phyloP scores from a whole-genome alignment of 306 rosid species.

The Cucumis melo region DNA sequence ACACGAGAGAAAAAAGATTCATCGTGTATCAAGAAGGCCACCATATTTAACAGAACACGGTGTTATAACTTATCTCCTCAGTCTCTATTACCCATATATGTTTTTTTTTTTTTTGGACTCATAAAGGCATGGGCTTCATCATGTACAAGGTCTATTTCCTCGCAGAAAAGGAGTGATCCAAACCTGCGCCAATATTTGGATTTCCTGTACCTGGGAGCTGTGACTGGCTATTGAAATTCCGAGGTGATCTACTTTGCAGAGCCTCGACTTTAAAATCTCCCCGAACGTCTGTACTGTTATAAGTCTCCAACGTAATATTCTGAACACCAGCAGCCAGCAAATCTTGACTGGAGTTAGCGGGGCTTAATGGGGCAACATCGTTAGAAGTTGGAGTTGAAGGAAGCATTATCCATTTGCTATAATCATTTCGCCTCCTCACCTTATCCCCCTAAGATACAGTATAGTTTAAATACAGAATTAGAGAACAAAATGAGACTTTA shows the following conservation, averaged over 20 bases:
- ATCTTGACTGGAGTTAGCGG: constrained; percentile 27
- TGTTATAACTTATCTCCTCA: background rate
- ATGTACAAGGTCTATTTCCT: constrained; percentile 30
- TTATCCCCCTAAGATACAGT: constrained; percentile 44
- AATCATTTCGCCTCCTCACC: constrained; percentile 59
- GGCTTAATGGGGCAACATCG: constrained; percentile 18
- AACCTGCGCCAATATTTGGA: constrained; percentile 19
- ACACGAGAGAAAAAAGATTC: constrained; percentile 4
- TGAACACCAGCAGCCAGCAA: constrained; percentile 32
- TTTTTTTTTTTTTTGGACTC: background rate
- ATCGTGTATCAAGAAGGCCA: constrained; percentile 1
- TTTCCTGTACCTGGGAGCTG: constrained; percentile 24
- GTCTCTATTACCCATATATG: background rate
- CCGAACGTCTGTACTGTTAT: background rate
- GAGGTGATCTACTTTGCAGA: constrained; percentile 8
- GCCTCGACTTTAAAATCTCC: constrained; percentile 11
- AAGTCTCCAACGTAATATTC: constrained; percentile 28
- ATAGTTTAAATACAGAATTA: background rate
- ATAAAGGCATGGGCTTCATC: background rate
- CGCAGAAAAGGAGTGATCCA: constrained; percentile 30
- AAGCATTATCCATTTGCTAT: constrained; percentile 59
- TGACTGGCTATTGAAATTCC: constrained; percentile 2
- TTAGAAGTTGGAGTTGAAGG: constrained; percentile 25
- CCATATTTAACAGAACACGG: background rate
- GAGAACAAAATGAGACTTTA: background rate